Percentiles rank a stretch among this genome's conserved stretches.
Conservation (phyloP, 2,329 filamentous ascomycete genomes). For the Exophiala sp. region DNA sequence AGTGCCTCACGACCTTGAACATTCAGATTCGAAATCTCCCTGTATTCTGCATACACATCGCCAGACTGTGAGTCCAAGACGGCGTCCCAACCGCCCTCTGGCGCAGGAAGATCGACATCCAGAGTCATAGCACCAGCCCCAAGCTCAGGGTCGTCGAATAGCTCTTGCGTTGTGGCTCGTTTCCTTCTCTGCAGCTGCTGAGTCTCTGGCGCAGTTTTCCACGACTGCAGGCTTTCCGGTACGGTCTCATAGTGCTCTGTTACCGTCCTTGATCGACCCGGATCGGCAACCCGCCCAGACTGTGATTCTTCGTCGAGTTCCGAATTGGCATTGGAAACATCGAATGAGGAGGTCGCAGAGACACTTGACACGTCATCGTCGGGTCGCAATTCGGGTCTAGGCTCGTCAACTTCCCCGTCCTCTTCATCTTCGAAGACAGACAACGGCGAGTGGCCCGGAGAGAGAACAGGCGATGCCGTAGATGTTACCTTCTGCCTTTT, state of each 20-base stretch:
- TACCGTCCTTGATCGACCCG: background rate
- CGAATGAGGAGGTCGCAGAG: background rate
- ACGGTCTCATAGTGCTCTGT: conserved; percentile 15
- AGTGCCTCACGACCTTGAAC: background rate
- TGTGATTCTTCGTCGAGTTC: background rate
- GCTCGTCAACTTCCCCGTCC: background rate
- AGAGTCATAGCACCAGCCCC: conserved; percentile 4
- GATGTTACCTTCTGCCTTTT: background rate
- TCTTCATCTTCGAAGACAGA: conserved; percentile 9
- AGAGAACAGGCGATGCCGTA: background rate
- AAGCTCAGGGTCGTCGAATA: conserved; percentile 11
- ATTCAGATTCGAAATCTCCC: background rate
- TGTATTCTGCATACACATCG: background rate
- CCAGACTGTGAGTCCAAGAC: conserved; percentile 8
- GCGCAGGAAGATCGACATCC: conserved; percentile 27
- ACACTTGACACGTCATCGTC: background rate
- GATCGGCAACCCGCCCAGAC: background rate
- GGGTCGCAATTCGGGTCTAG: background rate
- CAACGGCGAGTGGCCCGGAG: background rate
- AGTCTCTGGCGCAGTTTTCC: conserved; percentile 10
- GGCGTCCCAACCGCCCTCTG: conserved; percentile 29
- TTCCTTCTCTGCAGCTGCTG: background rate
- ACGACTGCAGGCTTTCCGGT: conserved; percentile 16
- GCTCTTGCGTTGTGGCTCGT: conserved; percentile 9
- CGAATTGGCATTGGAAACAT: background rate